phyloP scores from a whole-genome alignment of 2,329 filamentous ascomycete genomes.

The Xylaria sp. region DNA sequence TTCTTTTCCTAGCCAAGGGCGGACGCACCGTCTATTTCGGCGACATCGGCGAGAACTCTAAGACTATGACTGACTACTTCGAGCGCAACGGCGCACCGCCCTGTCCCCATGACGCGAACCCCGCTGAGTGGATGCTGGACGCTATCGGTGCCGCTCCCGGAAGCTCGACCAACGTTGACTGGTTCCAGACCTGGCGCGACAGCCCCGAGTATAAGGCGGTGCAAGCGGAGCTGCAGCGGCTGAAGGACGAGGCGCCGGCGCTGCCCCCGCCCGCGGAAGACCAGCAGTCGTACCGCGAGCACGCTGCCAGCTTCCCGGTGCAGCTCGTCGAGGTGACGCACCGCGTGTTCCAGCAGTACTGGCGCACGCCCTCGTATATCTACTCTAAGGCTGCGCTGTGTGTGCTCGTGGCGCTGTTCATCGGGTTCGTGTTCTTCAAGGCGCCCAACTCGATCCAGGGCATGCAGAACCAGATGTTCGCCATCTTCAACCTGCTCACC shows the following conservation, averaged over 20 bases:
- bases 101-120: slow-evolving; percentile 72
- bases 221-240: slow-evolving; percentile 58
- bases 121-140: slow-evolving; percentile 78
- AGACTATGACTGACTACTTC: slow-evolving; percentile 73
- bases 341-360: slow-evolving; percentile 89
- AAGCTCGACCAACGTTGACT: slow-evolving; percentile 64
- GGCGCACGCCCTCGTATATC: slow-evolving; percentile 87
- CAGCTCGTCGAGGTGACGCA: slow-evolving; percentile 70
- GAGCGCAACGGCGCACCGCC: slow-evolving; percentile 68
- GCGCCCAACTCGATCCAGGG: slow-evolving; percentile 74
- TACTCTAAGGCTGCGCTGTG: slow-evolving; percentile 79
- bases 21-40: slow-evolving; percentile 83
- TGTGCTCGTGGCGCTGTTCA: slow-evolving; percentile 68
- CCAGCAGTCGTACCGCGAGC: slow-evolving; percentile 66
- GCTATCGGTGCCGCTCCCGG: slow-evolving; percentile 67
- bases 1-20: slow-evolving; percentile 76
- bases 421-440: slow-evolving; percentile 79
- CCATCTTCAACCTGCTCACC: slow-evolving; percentile 81
- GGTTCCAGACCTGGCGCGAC: slow-evolving; percentile 60
- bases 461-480: slow-evolving; percentile 84
- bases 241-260: slow-evolving; percentile 53
- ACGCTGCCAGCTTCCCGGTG: slow-evolving; percentile 71
- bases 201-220: slow-evolving; percentile 50
- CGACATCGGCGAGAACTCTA: slow-evolving; percentile 72
- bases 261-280: slow-evolving; percentile 34